Conservation (phyloP, 129 eudicot genomes). For the Smallanthus sonchifolius region DNA sequence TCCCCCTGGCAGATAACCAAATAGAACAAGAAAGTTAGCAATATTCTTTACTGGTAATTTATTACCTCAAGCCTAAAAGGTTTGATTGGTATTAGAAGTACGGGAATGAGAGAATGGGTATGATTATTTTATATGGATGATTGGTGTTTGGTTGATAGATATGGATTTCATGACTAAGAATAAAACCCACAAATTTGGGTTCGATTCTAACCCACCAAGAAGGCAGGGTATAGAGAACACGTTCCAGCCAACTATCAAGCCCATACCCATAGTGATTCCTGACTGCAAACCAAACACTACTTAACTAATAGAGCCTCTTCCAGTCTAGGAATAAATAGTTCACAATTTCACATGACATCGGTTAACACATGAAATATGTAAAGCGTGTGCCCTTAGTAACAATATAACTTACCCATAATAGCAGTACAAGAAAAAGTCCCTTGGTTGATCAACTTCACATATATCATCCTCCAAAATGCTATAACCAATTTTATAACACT, state of each 20-base stretch:
- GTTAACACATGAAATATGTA: neutral
- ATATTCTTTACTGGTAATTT: neutral
- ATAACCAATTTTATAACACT: constrained; percentile 77
- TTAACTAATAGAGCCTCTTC: neutral
- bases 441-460: constrained; percentile 87
- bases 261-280: neutral
- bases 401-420: constrained; percentile 81
- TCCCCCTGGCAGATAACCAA: constrained; percentile 53
- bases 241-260: neutral
- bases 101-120: neutral
- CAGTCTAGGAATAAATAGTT: neutral
- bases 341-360: constrained; percentile 9
- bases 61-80: neutral
- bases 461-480: constrained; percentile 71
- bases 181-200: neutral
- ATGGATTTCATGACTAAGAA: neutral
- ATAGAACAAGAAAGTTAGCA: constrained; percentile 17
- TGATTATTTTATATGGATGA: neutral
- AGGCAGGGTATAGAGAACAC: neutral
- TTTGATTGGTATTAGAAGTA: neutral
- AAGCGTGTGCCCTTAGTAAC: neutral
- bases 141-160: neutral
- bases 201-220: neutral
- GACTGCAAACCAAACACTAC: neutral
- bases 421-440: constrained; percentile 79